phyloP scores from a whole-genome alignment of 2,329 filamentous ascomycete species.

The Xylariales sp. region DNA sequence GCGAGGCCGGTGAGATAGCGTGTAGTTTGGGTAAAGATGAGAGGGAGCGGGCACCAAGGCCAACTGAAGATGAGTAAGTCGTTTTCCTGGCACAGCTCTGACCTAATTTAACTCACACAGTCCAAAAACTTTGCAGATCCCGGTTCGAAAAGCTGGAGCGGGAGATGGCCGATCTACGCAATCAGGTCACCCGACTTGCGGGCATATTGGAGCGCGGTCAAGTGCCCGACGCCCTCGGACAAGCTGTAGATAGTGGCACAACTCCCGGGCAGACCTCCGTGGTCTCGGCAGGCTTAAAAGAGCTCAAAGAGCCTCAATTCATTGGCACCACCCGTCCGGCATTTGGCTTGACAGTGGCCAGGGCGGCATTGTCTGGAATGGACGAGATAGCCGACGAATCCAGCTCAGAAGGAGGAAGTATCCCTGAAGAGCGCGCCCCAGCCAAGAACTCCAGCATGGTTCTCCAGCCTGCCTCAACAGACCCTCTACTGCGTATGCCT shows the following conservation, averaged over 20 bases:
- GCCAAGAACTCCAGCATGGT: too few relatives aligned
- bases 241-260: neutral
- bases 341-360: constrained; percentile 1
- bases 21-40: neutral
- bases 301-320: constrained; percentile 4
- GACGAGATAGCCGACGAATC: neutral
- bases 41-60: neutral
- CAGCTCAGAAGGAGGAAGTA: neutral
- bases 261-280: constrained; percentile 2
- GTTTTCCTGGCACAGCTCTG: neutral
- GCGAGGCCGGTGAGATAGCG: neutral
- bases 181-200: constrained; percentile 1
- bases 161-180: constrained; percentile 1
- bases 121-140: neutral
- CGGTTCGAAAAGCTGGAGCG: constrained; percentile 1
- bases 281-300: neutral
- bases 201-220: neutral
- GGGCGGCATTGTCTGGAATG: constrained; percentile 1
- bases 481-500: constrained; percentile 1
- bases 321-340: constrained; percentile 2
- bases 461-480: too few relatives aligned
- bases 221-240: neutral
- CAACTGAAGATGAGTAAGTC: neutral
- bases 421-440: too few relatives aligned
- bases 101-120: neutral